phyloP scores from a whole-genome alignment of 805 yeast species.

The Myxozyma melibiosi region DNA sequence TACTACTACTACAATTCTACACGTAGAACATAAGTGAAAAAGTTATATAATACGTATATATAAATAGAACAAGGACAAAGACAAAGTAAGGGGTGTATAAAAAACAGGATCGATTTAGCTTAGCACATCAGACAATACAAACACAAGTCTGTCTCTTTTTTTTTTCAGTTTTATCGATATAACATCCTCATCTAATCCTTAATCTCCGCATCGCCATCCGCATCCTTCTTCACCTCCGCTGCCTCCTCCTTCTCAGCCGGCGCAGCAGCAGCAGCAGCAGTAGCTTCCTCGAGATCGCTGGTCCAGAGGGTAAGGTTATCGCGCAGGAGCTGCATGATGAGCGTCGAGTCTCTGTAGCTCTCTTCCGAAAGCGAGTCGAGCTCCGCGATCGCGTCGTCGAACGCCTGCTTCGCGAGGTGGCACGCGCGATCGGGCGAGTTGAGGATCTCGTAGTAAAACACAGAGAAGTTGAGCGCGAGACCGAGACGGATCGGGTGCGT shows the following conservation, averaged over 20 bases:
- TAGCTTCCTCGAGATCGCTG: slow-evolving; percentile 57
- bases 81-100: neutral
- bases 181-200: slow-evolving; percentile 16
- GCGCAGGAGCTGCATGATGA: slow-evolving; percentile 84
- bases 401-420: slow-evolving; percentile 93
- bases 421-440: slow-evolving; percentile 95
- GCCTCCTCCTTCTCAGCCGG: slow-evolving; percentile 21
- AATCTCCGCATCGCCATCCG: slow-evolving; percentile 25
- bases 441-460: slow-evolving; percentile 89
- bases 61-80: no score
- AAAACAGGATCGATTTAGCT: neutral
- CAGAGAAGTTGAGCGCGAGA: slow-evolving; percentile 89
- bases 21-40: no score
- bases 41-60: no score
- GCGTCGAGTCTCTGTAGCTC: slow-evolving; percentile 89
- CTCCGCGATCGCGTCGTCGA: slow-evolving; percentile 94
- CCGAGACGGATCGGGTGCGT: slow-evolving; percentile 99
- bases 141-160: neutral
- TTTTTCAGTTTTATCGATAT: neutral
- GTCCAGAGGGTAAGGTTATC: slow-evolving; percentile 54
- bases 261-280: slow-evolving; percentile 29
- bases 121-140: neutral
- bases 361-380: slow-evolving; percentile 91
- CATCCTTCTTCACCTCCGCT: slow-evolving; percentile 26
- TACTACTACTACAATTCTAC: no score